Evolutionary conservation across 2,329 filamentous ascomycete genomes (phyloP), one percentile per base, ranked within the genome.

Genomic region (Ophiostoma montium): DNA sequence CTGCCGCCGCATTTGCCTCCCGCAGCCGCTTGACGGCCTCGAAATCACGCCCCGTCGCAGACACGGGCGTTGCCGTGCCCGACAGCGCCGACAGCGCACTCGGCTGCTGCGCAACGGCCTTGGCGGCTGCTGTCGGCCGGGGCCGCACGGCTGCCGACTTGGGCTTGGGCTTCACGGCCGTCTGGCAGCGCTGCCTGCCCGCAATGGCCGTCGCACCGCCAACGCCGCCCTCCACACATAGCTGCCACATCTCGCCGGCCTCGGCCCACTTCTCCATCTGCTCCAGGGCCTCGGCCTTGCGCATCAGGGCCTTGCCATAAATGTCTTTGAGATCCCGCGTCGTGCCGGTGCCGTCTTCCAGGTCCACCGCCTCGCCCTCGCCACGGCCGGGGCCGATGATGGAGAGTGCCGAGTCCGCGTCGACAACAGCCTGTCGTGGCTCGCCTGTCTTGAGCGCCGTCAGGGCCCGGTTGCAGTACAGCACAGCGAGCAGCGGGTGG

Each of bases 191-290:
- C 57, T 92, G 85, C 19, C 90, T 80, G 1, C 90, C 92, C 57
- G 89, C 83, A 36, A 87, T 83, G 47, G 87, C 88, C 9, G 83
- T 83, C 8, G 83, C 71, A 8, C 88, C 90, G n/a, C 92, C 90
- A 15, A 94, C 78, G 4, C 89, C 87, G 23, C 77, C 78, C 64
- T 94, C 84, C 1, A 96, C 84, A 32, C 86, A 89, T 49, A 76
- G 69, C 58, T 82, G 80, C 92, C 92, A 98, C 0, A 85, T 80
- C 2, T 71, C 68, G 0, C 79, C 80, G 1, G 92, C 92, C 46
- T 96, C 90, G 3, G 69, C 67, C 90, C 90, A 98, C 61, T 84
- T 86, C 67, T 98, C 92, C 72, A 98, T 83, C 61, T 95, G 84
- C 64, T 98, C 92, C 8, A 96, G 72, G 1, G 88, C 92, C 66